Conservation (phyloP, 805 yeast genomes). For the Nakazawaea sp. region DNA sequence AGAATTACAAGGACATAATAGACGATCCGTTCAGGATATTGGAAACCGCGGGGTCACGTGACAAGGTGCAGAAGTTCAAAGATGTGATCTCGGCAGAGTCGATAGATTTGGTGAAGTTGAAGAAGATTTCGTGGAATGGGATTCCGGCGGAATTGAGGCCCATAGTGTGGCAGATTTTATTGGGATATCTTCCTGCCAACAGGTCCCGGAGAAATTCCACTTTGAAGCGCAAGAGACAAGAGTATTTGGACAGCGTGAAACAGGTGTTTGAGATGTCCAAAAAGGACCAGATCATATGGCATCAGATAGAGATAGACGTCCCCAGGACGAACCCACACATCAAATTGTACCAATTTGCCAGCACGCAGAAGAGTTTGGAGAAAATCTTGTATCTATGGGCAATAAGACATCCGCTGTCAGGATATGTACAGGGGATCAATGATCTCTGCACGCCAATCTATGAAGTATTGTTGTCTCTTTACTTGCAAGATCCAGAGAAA, state of each 20-base stretch:
- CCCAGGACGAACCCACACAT: conserved; percentile 90
- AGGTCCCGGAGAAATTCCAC: conserved; percentile 66
- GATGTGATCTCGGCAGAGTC: conserved; percentile 43
- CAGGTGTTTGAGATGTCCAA: conserved; percentile 46
- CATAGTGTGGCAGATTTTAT: conserved; percentile 78
- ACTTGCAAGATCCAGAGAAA: conserved; percentile 39
- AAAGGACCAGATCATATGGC: conserved; percentile 79
- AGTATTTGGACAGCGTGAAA: conserved; percentile 68
- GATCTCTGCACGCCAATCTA: conserved; percentile 91
- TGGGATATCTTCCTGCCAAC: conserved; percentile 89
- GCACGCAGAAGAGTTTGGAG: conserved; percentile 75
- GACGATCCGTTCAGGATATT: conserved; percentile 34
- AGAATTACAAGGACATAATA: conserved; percentile 29
- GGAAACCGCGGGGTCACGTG: conserved; percentile 32
- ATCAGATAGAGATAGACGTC: conserved; percentile 91
- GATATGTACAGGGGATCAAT: conserved; percentile 96
- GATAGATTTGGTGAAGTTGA: conserved; percentile 65
- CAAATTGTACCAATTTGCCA: conserved; percentile 57
- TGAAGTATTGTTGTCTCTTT: conserved; percentile 74
- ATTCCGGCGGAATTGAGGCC: conserved; percentile 79
- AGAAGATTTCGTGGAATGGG: conserved; percentile 90
- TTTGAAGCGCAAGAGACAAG: conserved; percentile 74
- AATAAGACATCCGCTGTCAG: conserved; percentile 93
- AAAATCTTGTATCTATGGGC: conserved; percentile 90
- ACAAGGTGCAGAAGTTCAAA: conserved; percentile 63